Percentiles rank a stretch among this genome's conserved stretches.
Conservation (phyloP, 2,329 filamentous ascomycete species). For the Cercospora nicotianae region DNA sequence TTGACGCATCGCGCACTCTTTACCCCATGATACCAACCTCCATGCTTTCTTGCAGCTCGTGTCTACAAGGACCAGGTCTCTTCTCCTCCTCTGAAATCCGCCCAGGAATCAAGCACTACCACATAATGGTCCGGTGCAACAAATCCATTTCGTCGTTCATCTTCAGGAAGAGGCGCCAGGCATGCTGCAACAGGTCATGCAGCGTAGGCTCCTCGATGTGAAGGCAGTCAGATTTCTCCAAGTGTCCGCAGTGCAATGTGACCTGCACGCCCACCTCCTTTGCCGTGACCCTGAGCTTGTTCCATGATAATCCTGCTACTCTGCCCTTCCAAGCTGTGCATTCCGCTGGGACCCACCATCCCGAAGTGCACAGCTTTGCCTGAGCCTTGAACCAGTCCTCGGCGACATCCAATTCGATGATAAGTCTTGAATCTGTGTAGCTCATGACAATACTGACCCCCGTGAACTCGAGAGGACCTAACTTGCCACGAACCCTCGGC, state of each 20-base stretch:
- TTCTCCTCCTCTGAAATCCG: background rate
- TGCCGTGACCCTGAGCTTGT: background rate
- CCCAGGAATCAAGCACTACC: background rate
- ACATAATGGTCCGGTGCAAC: background rate
- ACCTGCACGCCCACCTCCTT: background rate
- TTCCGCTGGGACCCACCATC: background rate
- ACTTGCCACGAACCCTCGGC: background rate
- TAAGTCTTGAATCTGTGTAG: background rate
- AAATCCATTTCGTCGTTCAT: background rate
- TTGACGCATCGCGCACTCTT: background rate
- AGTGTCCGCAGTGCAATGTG: background rate
- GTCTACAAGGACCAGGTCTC: background rate
- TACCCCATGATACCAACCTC: background rate
- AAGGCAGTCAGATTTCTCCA: background rate
- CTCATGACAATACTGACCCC: background rate
- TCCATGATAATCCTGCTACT: background rate
- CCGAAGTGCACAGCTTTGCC: background rate
- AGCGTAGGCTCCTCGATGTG: background rate
- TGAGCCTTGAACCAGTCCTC: background rate
- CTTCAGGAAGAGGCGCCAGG: background rate
- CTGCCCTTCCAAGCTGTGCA: background rate
- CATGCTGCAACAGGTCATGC: background rate
- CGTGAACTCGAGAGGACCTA: background rate
- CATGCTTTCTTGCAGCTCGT: background rate
- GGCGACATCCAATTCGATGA: background rate